Percentiles rank a stretch among this genome's conserved stretches.
phyloP scores from a whole-genome alignment of 306 rosid species.

The Rubus parviflorus region DNA sequence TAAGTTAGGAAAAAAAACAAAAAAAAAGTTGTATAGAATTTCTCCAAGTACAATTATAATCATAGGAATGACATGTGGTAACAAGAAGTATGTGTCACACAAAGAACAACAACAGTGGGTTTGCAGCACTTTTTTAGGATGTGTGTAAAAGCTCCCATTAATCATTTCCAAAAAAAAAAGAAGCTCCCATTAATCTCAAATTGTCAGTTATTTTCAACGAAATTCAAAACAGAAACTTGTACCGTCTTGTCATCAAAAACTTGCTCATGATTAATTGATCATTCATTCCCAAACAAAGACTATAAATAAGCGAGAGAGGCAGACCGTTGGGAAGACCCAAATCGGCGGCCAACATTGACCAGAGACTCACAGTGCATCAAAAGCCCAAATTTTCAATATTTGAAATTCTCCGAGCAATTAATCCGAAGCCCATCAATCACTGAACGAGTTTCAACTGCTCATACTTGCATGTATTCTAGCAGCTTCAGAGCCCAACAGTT shows the following conservation, averaged over 20 bases:
- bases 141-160: background rate
- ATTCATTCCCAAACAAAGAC: background rate
- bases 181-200: background rate
- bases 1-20: too few species aligned
- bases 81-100: background rate
- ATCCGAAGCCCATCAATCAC: constrained; percentile 2
- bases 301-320: background rate
- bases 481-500: constrained; percentile 27
- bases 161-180: too few species aligned
- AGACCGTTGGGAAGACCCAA: constrained; percentile 10
- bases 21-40: too few species aligned
- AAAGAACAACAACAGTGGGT: background rate
- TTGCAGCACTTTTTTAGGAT: background rate
- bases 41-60: background rate
- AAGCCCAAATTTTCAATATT: constrained; percentile 1
- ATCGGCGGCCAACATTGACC: constrained; percentile 12
- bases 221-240: background rate
- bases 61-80: too few species aligned
- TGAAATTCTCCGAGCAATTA: constrained; percentile 7
- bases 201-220: background rate
- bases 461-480: constrained; percentile 11
- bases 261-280: background rate
- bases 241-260: background rate
- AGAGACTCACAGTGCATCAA: background rate
- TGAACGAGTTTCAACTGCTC: background rate